These are phyloP conservation scores for Amanita fuliginea DNA, from an alignment of 768 basidiomycete genomes.

Conservation along the genomic window DNA sequence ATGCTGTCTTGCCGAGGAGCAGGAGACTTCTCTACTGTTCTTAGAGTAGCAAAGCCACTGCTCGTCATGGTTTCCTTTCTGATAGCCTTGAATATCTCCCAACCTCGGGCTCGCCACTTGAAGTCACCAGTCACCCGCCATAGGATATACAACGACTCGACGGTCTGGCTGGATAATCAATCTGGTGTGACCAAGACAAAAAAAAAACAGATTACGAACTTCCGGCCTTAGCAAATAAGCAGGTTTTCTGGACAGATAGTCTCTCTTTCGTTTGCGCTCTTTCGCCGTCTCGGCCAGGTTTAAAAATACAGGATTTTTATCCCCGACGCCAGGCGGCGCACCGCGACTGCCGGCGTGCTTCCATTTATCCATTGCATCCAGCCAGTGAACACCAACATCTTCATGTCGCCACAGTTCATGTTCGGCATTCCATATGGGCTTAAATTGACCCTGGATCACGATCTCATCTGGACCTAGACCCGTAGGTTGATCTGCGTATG, in stretches of 20 bases:
- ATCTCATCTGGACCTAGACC: conserved; percentile 62
- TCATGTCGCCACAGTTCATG: conserved; percentile 13
- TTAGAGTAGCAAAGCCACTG: conserved; percentile 52
- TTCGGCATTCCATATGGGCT: conserved; percentile 11
- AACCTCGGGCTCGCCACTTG: conserved; percentile 63
- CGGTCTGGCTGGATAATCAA: conserved; percentile 31
- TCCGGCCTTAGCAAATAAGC: conserved; percentile 61
- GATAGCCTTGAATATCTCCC: conserved; percentile 60
- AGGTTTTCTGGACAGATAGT: conserved; percentile 37
- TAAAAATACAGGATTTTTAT: conserved; percentile 29
- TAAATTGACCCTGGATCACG: conserved; percentile 21
- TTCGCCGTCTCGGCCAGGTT: conserved; percentile 1
- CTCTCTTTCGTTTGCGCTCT: conserved; percentile 25
- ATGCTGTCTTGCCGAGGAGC: conserved; percentile 39
- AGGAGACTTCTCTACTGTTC: conserved; percentile 32
- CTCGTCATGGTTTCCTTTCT: conserved; percentile 46
- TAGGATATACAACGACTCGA: conserved; percentile 63
- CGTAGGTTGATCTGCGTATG: conserved; percentile 59
- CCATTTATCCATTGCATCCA: conserved; percentile 39
- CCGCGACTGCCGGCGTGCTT: conserved; percentile 32
- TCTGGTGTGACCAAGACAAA: neutral
- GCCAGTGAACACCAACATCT: conserved; percentile 27
- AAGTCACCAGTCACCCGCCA: conserved; percentile 60
- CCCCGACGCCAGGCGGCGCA: conserved; percentile 41
- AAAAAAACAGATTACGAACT: conserved; percentile 22